Conservation (phyloP, 2,329 filamentous ascomycete species). For the Paraconiothyrium brasiliense region DNA sequence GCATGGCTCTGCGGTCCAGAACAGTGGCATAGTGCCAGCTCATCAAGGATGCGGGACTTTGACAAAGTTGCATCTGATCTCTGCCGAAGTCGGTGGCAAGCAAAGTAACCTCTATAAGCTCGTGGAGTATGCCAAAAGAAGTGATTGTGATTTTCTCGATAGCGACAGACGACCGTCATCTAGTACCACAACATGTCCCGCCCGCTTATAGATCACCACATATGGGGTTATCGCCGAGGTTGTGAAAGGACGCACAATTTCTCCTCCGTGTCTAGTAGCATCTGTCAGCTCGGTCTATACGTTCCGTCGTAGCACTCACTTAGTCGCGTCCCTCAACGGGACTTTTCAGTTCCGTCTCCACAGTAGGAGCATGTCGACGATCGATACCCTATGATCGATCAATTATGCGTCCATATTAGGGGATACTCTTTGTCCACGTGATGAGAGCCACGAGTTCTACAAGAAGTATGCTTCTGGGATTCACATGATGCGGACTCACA, state of each 20-base stretch:
- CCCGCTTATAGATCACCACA: background rate
- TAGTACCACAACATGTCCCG: constrained; percentile 1
- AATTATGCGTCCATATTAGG: constrained; percentile 8
- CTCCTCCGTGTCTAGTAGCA: background rate
- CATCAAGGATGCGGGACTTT: background rate
- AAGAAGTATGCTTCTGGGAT: constrained; percentile 5
- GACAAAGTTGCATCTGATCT: background rate
- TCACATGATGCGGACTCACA: background rate
- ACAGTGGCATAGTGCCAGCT: background rate
- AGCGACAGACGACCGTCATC: constrained; percentile 5
- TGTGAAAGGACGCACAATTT: background rate
- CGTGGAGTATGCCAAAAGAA: background rate
- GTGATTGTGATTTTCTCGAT: constrained; percentile 3
- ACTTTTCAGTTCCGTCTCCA: background rate
- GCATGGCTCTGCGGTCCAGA: constrained; percentile 2
- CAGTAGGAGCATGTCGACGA: background rate
- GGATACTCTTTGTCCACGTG: constrained; percentile 5
- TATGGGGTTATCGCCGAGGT: background rate
- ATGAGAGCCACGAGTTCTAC: constrained; percentile 13
- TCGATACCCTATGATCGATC: background rate
- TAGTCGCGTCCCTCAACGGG: constrained; percentile 3
- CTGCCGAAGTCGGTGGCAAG: background rate
- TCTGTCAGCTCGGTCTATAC: background rate
- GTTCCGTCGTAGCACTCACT: background rate
- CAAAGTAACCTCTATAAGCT: background rate